phyloP scores from a whole-genome alignment of 164 flowering plant genomes.

The Chimonanthus praecox region DNA sequence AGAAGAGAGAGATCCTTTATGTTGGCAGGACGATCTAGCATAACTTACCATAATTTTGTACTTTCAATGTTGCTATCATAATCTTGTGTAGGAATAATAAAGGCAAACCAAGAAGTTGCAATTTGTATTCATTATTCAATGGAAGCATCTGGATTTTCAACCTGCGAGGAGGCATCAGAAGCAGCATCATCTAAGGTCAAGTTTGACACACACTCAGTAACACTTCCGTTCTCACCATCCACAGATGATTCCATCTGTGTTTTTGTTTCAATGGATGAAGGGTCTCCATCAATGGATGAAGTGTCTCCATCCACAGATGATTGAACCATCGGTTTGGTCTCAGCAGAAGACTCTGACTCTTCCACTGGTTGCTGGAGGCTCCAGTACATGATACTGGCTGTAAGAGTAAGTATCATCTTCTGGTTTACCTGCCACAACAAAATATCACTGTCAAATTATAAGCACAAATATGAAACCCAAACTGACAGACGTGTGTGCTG shows the following conservation, averaged over 20 bases:
- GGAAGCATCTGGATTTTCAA: conserved; percentile 25
- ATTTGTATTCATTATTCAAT: conserved; percentile 2
- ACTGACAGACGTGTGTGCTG: too few relatives aligned
- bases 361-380: conserved; percentile 61
- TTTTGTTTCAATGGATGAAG: conserved; percentile 16
- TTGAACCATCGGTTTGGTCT: conserved; percentile 10
- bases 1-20: background rate
- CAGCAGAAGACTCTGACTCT: conserved; percentile 31
- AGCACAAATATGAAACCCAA: background rate
- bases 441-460: background rate
- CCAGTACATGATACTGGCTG: conserved; percentile 97
- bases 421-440: conserved; percentile 64
- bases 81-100: background rate
- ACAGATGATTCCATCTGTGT: conserved; percentile 18
- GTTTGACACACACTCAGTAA: conserved; percentile 48
- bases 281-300: conserved; percentile 29
- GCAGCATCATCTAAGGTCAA: conserved; percentile 46
- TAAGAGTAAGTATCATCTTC: conserved; percentile 81
- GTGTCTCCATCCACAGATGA: conserved; percentile 27
- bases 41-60: background rate
- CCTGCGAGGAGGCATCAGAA: conserved; percentile 36
- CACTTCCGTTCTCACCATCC: conserved; percentile 22
- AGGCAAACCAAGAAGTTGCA: background rate
- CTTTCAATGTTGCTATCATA: background rate
- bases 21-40: background rate